phyloP scores from a whole-genome alignment of 176 grass and related monocot species.

The Leersia perrieri region DNA sequence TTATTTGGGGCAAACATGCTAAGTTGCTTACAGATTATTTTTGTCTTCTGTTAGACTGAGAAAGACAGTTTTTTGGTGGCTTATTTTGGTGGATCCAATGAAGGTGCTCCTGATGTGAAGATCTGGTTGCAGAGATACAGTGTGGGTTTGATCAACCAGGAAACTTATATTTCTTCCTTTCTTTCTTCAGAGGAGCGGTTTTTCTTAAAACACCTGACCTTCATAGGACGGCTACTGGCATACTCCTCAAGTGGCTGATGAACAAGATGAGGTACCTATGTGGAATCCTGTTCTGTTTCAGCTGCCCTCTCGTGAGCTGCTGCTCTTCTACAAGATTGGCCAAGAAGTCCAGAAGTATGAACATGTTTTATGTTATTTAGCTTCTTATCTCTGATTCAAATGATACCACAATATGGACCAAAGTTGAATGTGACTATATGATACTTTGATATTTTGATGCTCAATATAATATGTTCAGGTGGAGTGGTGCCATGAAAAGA shows the following conservation, averaged over 20 bases:
- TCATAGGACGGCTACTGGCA: slow-evolving; percentile 74
- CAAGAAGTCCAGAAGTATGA: slow-evolving; percentile 88
- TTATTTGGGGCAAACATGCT: neutral
- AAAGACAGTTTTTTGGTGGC: slow-evolving; percentile 63
- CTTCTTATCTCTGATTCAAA: neutral
- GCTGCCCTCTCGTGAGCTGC: slow-evolving; percentile 79
- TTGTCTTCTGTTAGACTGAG: slow-evolving; percentile 49
- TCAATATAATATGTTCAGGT: slow-evolving; percentile 41
- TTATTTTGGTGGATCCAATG: slow-evolving; percentile 84
- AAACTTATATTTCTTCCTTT: slow-evolving; percentile 2
- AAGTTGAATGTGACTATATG: neutral
- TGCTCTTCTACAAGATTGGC: slow-evolving; percentile 96
- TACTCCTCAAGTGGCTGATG: slow-evolving; percentile 65
- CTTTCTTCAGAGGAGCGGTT: neutral
- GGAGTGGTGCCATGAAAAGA: slow-evolving; percentile 98
- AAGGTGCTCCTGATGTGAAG: slow-evolving; percentile 88
- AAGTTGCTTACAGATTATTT: neutral
- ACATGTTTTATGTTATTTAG: slow-evolving; percentile 2
- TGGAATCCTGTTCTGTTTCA: slow-evolving; percentile 98
- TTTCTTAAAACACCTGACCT: slow-evolving; percentile 19
- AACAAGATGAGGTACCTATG: slow-evolving; percentile 77
- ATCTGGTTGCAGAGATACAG: slow-evolving; percentile 92
- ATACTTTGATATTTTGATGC: neutral
- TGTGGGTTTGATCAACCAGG: slow-evolving; percentile 49
- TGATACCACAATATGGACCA: neutral